Conservation (phyloP, 176 grass and related monocot genomes). For the Eleusine coracana region DNA sequence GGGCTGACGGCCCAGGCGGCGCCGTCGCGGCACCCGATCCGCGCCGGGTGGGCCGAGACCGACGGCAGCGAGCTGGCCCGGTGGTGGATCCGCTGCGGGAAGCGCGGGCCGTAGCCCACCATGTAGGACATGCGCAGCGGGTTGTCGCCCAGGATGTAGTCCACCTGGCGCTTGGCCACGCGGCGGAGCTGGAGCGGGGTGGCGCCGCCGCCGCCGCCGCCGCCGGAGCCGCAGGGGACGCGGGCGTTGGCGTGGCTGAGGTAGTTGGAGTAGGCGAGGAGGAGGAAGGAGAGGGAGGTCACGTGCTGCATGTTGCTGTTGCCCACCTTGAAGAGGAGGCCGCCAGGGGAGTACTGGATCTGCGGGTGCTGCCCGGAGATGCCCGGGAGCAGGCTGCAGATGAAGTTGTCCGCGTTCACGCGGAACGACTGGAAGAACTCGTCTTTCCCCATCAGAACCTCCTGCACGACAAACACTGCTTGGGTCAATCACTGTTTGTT, state of each 20-base stretch:
- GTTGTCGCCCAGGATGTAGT: conserved; percentile 94
- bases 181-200: conserved; percentile 64
- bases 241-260: conserved; percentile 79
- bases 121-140: conserved; percentile 95
- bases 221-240: conserved; percentile 54
- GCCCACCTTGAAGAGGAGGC: conserved; percentile 81
- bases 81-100: conserved; percentile 85
- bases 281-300: conserved; percentile 84
- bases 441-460: conserved; percentile 95
- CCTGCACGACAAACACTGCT: conserved; percentile 32
- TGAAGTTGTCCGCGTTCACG: conserved; percentile 85
- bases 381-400: conserved; percentile 88
- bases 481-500: not conserved
- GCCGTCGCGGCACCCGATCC: conserved; percentile 74
- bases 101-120: conserved; percentile 78
- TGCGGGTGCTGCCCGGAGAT: conserved; percentile 70
- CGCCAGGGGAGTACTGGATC: conserved; percentile 89
- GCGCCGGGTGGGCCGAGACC: conserved; percentile 48
- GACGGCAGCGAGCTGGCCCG: conserved; percentile 81
- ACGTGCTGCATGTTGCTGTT: conserved; percentile 99
- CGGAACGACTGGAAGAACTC: conserved; percentile 80
- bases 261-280: conserved; percentile 90
- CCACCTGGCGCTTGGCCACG: conserved; percentile 88
- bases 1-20: conserved; percentile 63
- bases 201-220: conserved; percentile 47